Percentiles rank a stretch among this genome's conserved stretches.
phyloP scores from a whole-genome alignment of 1,284 basidiomycete species.

The Sporisorium iseilematis-ciliati region DNA sequence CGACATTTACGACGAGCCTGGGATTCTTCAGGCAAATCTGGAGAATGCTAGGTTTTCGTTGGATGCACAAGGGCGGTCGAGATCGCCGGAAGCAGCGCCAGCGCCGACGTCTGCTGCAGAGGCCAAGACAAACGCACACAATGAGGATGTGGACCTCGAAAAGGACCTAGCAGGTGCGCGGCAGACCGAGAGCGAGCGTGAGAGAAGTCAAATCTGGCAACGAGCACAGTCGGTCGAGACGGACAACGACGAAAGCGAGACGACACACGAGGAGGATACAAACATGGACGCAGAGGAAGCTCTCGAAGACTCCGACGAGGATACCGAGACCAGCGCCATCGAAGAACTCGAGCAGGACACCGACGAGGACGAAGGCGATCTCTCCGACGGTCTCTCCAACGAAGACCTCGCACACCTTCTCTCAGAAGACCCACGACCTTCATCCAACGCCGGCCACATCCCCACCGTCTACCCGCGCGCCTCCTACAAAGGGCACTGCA shows the following conservation, averaged over 20 bases:
- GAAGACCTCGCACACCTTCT: slow-evolving; percentile 17
- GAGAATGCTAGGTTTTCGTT: slow-evolving; percentile 18
- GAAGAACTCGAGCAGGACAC: neutral
- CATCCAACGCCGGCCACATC: slow-evolving; percentile 4
- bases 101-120: neutral
- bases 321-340: too few relatives aligned
- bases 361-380: neutral
- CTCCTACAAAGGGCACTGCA: slow-evolving; percentile 81
- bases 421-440: neutral
- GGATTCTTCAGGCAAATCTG: slow-evolving; percentile 33
- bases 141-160: slow-evolving; percentile 3
- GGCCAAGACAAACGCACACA: neutral
- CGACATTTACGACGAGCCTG: slow-evolving; percentile 60
- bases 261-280: slow-evolving; percentile 1
- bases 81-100: slow-evolving; percentile 8
- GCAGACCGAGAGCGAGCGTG: neutral
- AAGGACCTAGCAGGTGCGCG: neutral
- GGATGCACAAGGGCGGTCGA: slow-evolving; percentile 5
- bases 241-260: slow-evolving; percentile 3
- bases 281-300: neutral
- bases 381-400: slow-evolving; percentile 17
- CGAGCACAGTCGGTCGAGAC: neutral
- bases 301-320: neutral
- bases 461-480: slow-evolving; percentile 78
- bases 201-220: neutral